These are phyloP conservation scores for Phanerochaete sordida DNA, from an alignment of 768 basidiomycete genomes.

Conservation along the genomic window DNA sequence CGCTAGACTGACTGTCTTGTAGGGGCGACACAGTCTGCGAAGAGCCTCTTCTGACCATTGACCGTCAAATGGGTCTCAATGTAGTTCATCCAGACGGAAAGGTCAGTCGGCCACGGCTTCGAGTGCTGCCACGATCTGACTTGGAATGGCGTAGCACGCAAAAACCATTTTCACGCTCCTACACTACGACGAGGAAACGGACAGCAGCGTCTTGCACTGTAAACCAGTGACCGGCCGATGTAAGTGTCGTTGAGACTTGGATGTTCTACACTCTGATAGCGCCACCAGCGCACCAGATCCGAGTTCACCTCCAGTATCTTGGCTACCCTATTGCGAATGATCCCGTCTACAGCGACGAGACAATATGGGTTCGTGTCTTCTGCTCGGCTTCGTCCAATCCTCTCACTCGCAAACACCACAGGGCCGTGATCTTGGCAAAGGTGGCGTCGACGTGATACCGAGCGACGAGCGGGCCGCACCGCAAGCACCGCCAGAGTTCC, in stretches of 20 bases:
- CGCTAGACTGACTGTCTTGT: background rate
- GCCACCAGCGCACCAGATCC: constrained; percentile 84
- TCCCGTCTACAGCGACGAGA: constrained; percentile 80
- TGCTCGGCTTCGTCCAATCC: background rate
- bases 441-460: constrained; percentile 77
- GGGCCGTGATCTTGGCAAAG: constrained; percentile 73
- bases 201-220: constrained; percentile 90
- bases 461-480: constrained; percentile 64
- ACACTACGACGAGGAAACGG: constrained; percentile 72
- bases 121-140: background rate
- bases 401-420: constrained; percentile 8
- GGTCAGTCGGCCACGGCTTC: constrained; percentile 36
- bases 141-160: constrained; percentile 52
- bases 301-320: constrained; percentile 94
- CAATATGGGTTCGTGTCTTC: constrained; percentile 61
- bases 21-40: constrained; percentile 85
- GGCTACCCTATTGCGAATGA: constrained; percentile 95
- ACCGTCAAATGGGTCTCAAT: constrained; percentile 95
- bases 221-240: constrained; percentile 87
- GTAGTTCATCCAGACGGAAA: constrained; percentile 95
- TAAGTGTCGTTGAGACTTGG: constrained; percentile 37
- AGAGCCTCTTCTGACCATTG: constrained; percentile 84
- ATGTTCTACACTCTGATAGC: background rate
- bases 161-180: constrained; percentile 86
- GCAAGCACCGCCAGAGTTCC: constrained; percentile 40